Base-by-base conservation (phyloP, 2,329 filamentous ascomycete species). In the Penicillium sp. region DNA sequence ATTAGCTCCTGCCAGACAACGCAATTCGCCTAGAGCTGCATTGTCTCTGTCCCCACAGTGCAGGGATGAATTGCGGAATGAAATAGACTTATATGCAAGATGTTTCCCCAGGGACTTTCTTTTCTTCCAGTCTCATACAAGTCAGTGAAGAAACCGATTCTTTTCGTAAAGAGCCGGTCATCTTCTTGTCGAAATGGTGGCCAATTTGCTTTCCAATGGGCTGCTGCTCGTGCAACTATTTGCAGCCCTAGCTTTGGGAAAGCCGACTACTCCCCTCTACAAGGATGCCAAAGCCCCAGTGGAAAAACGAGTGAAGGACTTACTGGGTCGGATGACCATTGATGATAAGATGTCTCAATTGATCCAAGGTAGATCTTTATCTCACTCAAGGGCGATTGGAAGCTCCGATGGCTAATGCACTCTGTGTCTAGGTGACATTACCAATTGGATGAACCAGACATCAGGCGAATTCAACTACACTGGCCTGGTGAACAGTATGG, bases 331-430 rank as follows among this genome's bases (percentile, higher is more conserved):
- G 23, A 91, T 91, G 88, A 89, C 85, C 0, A 81, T 89, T 51
- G 79, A 87, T 64, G 88, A 91, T 56, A 91, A 91, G 74, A 81
- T 84, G 41, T 80, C 85, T 1, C 88, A 91, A 68, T 76, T 87
- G 61, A 78, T 87, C 27, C 85, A 87, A 67, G 84, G 70, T 71
- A 53, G 26, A 48, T 38, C 29, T 29, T 13, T 1, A 14, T 27
- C 4, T 42, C 3, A 16, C 2, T 35, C 2, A 0, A 3, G 1
- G 4, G 18, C 2, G n/a, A 27, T 1, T 7, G 1, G 1, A 27
- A 4, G 16, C 1, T 16, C 2, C 9, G 32, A 5, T 18, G 19
- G 8, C 30, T 51, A 10, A 41, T 18, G 14, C 14, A n/a, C 9
- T 48, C 10, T 13, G 23, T 30, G 27, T 30, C 13, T 40, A 74